Conservation (phyloP, 2,329 filamentous ascomycete species). For the Claviceps sp. region DNA sequence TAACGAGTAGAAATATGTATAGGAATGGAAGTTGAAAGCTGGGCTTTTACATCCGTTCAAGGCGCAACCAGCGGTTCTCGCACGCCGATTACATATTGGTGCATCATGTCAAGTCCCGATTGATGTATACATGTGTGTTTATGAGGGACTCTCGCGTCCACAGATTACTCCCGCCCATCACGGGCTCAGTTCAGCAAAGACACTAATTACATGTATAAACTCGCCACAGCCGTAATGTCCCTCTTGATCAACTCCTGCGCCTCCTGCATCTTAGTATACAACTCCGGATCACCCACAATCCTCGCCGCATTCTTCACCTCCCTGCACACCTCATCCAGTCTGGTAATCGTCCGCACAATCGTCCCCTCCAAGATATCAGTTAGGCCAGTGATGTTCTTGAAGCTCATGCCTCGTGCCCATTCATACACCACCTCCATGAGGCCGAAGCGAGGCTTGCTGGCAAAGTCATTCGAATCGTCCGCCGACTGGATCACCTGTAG, state of each 20-base stretch:
- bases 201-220: constrained; percentile 62
- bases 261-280: constrained; percentile 93
- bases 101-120: too few relatives aligned
- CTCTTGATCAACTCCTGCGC: constrained; percentile 97
- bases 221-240: constrained; percentile 83
- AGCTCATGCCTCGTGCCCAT: constrained; percentile 95
- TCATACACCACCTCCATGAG: constrained; percentile 97
- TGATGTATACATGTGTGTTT: too few relatives aligned
- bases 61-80: too few relatives aligned
- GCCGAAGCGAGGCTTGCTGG: constrained; percentile 74
- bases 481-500: constrained; percentile 85
- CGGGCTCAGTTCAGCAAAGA: background rate
- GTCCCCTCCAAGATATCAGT: constrained; percentile 96
- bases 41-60: too few relatives aligned
- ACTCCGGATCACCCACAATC: constrained; percentile 82
- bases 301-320: constrained; percentile 96
- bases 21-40: too few relatives aligned
- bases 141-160: too few relatives aligned
- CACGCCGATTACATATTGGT: too few relatives aligned
- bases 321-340: constrained; percentile 88
- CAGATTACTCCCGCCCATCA: background rate
- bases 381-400: constrained; percentile 91
- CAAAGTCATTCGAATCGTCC: constrained; percentile 88
- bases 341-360: constrained; percentile 87
- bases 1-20: background rate